Evolutionary conservation across 352 stramenopile species (phyloP), one percentile per base, ranked within the genome.

Genomic region (Phytophthora agathidicida): DNA sequence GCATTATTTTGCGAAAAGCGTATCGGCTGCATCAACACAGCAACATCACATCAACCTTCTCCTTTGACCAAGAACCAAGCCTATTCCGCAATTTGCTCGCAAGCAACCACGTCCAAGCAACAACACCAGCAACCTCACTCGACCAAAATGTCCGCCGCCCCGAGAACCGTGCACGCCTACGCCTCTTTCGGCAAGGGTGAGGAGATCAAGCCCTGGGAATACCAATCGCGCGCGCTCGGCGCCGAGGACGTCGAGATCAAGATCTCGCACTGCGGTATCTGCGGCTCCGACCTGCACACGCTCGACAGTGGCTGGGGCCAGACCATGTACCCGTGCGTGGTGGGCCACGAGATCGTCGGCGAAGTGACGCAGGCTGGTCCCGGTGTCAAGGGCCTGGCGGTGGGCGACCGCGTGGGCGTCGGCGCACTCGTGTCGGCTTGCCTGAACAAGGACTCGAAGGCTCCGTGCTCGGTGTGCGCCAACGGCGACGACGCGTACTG

Each of bases 401-500:
- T 60, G 17, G 48, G 57, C 20, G 57, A 60, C 48, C 57, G 48
- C 27, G 46, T 66, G 11, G 57, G 57, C 24, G 57, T 66, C 22
- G 48, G 57, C 3, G 56, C 56, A 9, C 46, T 44, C 20, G 55
- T 58, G 20, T 86, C 38, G 48, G 78, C 55, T 8, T 96, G 87
- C 59, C 46, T 71, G n/a, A 72, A 79, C 39, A 80, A 90, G 42
- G 64, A 90, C 61, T 53, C 58, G 9, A 80, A 71, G 31, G 51
- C 33, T 2, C 56, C 58, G 6, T 96, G 88, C 67, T 70, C 76
- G 6, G 37, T 71, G 31, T 96, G 89, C 46, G 36, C 75, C 30
- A 35, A 39, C 28, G 77, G 80, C 23, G 22, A 69, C 10, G 83
- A 96, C 47, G 61, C 89, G 7, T 77, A 86, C 52, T 96, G 89